A percentile compares a stretch with the other conserved stretches of the same genome.
These are phyloP conservation scores for Cystobasidium tubakii DNA, from an alignment of 768 basidiomycete species.

Conservation along the genomic window DNA sequence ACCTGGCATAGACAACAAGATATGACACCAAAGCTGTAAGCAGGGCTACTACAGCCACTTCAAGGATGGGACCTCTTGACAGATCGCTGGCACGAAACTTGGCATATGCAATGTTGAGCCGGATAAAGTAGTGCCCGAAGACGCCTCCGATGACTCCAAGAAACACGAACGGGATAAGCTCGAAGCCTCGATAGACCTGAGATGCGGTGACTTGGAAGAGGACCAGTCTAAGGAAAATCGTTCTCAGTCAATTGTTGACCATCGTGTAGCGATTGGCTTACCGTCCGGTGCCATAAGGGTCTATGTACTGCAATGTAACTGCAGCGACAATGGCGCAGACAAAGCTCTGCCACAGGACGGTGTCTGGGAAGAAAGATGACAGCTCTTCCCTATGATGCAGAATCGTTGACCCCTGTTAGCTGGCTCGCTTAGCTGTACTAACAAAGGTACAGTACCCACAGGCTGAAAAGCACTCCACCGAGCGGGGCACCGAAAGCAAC, in stretches of 20 bases:
- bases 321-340: slow-evolving; percentile 82
- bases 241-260: neutral
- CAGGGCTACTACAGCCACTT: slow-evolving; percentile 68
- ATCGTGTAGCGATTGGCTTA: neutral
- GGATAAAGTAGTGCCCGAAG: slow-evolving; percentile 89
- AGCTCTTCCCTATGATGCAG: slow-evolving; percentile 39
- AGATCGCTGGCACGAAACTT: slow-evolving; percentile 73
- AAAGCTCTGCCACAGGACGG: slow-evolving; percentile 53
- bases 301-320: slow-evolving; percentile 68
- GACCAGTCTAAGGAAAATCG: slow-evolving; percentile 59
- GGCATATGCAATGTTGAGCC: slow-evolving; percentile 82
- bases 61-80: slow-evolving; percentile 66
- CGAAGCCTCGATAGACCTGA: slow-evolving; percentile 89
- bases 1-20: slow-evolving; percentile 55
- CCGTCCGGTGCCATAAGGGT: slow-evolving; percentile 84
- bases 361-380: slow-evolving; percentile 44
- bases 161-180: slow-evolving; percentile 75
- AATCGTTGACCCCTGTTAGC: neutral
- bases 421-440: no score
- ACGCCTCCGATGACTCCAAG: slow-evolving; percentile 83
- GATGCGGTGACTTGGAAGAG: slow-evolving; percentile 70
- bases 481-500: slow-evolving; percentile 97
- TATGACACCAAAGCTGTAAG: slow-evolving; percentile 75
- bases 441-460: slow-evolving; percentile 56
- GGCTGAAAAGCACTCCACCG: slow-evolving; percentile 77